Percentiles rank a stretch among this genome's conserved stretches.
These are phyloP conservation scores for Neofusicoccum ribis DNA, from an alignment of 2,329 filamentous ascomycete genomes.

Conservation along the genomic window DNA sequence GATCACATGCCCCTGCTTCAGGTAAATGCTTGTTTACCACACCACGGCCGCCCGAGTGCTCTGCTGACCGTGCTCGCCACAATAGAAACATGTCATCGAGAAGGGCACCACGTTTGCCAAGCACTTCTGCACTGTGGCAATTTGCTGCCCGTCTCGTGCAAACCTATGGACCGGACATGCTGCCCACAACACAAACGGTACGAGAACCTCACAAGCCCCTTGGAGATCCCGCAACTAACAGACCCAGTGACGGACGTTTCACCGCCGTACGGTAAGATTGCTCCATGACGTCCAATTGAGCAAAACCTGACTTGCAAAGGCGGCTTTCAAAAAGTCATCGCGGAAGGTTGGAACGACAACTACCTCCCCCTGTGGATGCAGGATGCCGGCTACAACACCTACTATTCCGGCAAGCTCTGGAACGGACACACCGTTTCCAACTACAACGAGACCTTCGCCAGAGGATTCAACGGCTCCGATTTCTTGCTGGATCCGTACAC, in stretches of 20 bases:
- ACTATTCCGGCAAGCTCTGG: slow-evolving; percentile 73
- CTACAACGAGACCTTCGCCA: slow-evolving; percentile 59
- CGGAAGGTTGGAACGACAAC: slow-evolving; percentile 64
- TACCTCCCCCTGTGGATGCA: slow-evolving; percentile 74
- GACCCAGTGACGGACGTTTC: slow-evolving; percentile 54
- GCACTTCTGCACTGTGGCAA: slow-evolving; percentile 66
- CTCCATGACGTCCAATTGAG: neutral
- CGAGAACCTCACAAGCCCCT: neutral
- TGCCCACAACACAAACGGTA: slow-evolving; percentile 67
- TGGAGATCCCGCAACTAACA: neutral
- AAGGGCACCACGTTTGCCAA: slow-evolving; percentile 61
- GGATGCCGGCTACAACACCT: slow-evolving; percentile 66
- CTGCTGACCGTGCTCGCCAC: neutral
- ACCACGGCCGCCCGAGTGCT: too few relatives aligned
- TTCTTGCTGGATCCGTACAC: slow-evolving; percentile 66
- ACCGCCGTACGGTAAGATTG: slow-evolving; percentile 48
- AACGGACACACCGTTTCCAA: slow-evolving; percentile 64
- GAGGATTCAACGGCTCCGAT: slow-evolving; percentile 59
- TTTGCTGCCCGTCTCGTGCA: slow-evolving; percentile 69
- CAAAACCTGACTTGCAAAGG: slow-evolving; percentile 23
- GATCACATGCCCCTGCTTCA: slow-evolving; percentile 61
- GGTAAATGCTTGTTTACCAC: neutral
- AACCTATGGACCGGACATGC: slow-evolving; percentile 65
- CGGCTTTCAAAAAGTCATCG: slow-evolving; percentile 67
- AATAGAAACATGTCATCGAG: slow-evolving; percentile 53